Percentiles rank a stretch among this genome's conserved stretches.
phyloP scores from a whole-genome alignment of 306 rosid species.

The Cucurbita ficifolia region DNA sequence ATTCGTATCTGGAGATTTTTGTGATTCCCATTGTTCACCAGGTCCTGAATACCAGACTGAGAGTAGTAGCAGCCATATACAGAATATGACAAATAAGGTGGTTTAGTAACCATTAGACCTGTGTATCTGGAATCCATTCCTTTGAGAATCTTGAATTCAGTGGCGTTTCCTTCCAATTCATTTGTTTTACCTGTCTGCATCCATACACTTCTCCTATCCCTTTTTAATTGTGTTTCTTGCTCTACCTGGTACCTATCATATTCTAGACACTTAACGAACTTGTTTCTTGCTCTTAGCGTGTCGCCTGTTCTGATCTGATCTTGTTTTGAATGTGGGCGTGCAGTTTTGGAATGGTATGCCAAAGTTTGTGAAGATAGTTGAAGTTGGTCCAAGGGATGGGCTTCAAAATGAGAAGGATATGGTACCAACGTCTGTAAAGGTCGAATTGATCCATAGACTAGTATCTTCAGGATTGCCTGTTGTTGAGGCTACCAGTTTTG shows the following conservation, averaged over 20 bases:
- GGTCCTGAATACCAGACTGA: constrained; percentile 26
- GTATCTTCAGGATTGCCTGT: constrained; percentile 68
- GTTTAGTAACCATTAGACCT: constrained; percentile 5
- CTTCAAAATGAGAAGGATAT: constrained; percentile 76
- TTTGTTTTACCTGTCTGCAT: neutral
- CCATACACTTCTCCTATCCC: neutral
- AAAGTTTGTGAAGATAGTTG: constrained; percentile 74
- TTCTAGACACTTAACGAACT: neutral
- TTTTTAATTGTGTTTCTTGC: neutral
- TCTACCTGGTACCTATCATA: neutral
- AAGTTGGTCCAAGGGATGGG: constrained; percentile 97
- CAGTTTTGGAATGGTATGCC: constrained; percentile 54
- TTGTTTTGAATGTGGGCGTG: constrained; percentile 7
- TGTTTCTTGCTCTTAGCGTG: neutral
- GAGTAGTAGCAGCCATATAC: constrained; percentile 14
- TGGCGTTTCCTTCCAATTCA: neutral
- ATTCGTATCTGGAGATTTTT: constrained; percentile 18
- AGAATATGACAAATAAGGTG: constrained; percentile 33
- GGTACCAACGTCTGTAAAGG: constrained; percentile 55
- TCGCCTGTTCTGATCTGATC: neutral
- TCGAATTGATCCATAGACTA: constrained; percentile 61
- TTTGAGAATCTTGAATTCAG: neutral
- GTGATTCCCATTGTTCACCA: constrained; percentile 27
- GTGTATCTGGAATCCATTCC: neutral
- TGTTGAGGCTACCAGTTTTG: constrained; percentile 90